Evolutionary conservation across 1,139 yeast species (phyloP).

Genomic region (Keqinozyma sinolaborantium): DNA sequence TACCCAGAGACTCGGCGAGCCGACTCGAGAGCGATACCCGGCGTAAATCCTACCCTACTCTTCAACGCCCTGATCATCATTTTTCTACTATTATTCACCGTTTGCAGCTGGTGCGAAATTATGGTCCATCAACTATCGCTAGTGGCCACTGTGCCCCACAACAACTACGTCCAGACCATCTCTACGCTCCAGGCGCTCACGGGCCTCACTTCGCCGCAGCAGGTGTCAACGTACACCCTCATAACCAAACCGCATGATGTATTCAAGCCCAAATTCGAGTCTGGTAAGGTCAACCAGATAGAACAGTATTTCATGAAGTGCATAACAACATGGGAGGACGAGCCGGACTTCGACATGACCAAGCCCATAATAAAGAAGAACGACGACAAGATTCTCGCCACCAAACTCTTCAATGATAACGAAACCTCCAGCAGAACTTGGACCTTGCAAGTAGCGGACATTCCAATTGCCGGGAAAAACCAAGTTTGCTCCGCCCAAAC

Average conservation of each 20-base stretch:
- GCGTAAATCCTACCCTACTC: too few relatives aligned
- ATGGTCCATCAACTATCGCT: constrained; percentile 46
- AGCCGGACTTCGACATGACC: constrained; percentile 21
- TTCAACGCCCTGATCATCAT: not conserved
- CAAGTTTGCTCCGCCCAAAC: constrained; percentile 62
- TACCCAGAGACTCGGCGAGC: too few relatives aligned
- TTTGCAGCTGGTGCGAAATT: not conserved
- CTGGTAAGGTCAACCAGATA: constrained; percentile 49
- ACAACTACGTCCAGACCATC: constrained; percentile 38
- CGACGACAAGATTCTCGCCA: constrained; percentile 19
- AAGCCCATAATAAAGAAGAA: constrained; percentile 20
- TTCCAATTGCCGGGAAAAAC: constrained; percentile 84
- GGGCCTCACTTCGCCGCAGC: constrained; percentile 36
- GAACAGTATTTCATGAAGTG: constrained; percentile 47
- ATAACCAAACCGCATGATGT: constrained; percentile 40
- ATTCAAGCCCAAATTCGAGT: constrained; percentile 46
- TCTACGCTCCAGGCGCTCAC: constrained; percentile 46
- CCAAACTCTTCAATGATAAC: constrained; percentile 27
- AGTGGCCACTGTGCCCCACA: constrained; percentile 40
- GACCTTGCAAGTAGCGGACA: constrained; percentile 71
- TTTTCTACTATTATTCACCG: too few relatives aligned
- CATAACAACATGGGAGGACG: constrained; percentile 39
- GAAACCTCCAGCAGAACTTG: constrained; percentile 39
- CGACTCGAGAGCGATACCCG: too few relatives aligned
- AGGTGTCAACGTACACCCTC: constrained; percentile 41